Conservation (phyloP, 2,329 filamentous ascomycete genomes). For the Cucurbitaria berberidis region DNA sequence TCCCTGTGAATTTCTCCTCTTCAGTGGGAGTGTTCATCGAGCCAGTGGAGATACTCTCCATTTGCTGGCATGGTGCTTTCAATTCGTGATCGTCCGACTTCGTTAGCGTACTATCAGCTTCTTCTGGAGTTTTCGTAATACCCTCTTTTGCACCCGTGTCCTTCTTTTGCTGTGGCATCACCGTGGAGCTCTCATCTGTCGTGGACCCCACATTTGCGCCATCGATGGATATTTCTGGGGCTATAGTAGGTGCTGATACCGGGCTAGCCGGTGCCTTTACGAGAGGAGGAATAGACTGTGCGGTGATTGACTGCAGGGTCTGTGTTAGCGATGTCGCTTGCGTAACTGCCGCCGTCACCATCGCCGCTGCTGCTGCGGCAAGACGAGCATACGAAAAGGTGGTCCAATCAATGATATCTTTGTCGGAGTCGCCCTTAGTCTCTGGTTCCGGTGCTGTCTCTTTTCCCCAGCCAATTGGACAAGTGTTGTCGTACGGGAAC, state of each 20-base stretch:
- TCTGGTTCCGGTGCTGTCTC: background rate
- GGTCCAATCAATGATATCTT: background rate
- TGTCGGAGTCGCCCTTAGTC: background rate
- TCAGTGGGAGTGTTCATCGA: background rate
- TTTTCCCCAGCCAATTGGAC: slow-evolving; percentile 7
- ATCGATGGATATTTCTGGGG: background rate
- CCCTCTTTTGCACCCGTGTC: background rate
- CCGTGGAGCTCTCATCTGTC: background rate
- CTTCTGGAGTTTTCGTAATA: background rate
- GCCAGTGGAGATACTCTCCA: background rate
- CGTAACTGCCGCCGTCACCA: background rate
- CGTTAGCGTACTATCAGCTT: background rate
- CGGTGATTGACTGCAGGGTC: background rate
- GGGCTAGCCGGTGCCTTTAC: background rate
- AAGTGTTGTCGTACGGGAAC: slow-evolving; percentile 8
- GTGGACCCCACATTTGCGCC: background rate
- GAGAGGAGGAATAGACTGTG: background rate
- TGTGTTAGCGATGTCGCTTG: background rate
- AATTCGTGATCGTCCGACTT: background rate
- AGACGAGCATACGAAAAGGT: background rate
- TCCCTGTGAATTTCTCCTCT: background rate
- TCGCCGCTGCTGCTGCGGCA: background rate
- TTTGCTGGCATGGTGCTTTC: background rate
- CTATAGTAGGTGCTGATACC: background rate
- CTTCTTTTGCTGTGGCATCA: background rate